A percentile compares a stretch with the other conserved stretches of the same genome.
phyloP scores from a whole-genome alignment of 768 basidiomycete species.

The Tricholoma bakamatsutake region DNA sequence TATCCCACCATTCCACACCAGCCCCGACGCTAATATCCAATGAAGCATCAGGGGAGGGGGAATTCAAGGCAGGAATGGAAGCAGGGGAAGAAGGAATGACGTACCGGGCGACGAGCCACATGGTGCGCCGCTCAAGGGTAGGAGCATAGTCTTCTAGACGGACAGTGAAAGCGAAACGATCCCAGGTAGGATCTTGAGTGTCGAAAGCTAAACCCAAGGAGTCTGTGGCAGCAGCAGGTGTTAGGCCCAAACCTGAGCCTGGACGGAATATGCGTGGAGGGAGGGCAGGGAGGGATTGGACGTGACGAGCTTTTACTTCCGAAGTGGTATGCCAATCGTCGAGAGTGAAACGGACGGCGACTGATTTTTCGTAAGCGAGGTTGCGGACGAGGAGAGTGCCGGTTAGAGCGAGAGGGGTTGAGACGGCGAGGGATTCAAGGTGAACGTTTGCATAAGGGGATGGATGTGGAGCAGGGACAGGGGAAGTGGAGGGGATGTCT shows the following conservation, averaged over 20 bases:
- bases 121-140: conserved; percentile 41
- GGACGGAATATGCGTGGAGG: conserved; percentile 16
- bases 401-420: conserved; percentile 34
- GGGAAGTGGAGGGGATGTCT: conserved; percentile 16
- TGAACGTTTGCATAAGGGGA: conserved; percentile 24
- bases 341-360: conserved; percentile 83
- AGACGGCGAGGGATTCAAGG: conserved; percentile 18
- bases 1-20: conserved; percentile 84
- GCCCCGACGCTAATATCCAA: background rate
- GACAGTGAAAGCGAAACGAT: conserved; percentile 56
- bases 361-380: conserved; percentile 78
- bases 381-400: conserved; percentile 85
- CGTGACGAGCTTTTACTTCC: conserved; percentile 62
- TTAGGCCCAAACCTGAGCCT: conserved; percentile 5
- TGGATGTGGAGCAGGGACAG: conserved; percentile 20
- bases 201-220: background rate
- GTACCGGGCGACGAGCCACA: conserved; percentile 62
- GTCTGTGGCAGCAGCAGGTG: no score
- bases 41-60: conserved; percentile 21
- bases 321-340: conserved; percentile 93
- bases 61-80: background rate
- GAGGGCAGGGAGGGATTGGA: conserved; percentile 34
- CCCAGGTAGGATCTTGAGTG: conserved; percentile 33
- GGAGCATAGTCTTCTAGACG: conserved; percentile 66
- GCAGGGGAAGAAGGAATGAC: conserved; percentile 4